Conservation (phyloP, 257 asterid genomes). For the Lycium barbarum region DNA sequence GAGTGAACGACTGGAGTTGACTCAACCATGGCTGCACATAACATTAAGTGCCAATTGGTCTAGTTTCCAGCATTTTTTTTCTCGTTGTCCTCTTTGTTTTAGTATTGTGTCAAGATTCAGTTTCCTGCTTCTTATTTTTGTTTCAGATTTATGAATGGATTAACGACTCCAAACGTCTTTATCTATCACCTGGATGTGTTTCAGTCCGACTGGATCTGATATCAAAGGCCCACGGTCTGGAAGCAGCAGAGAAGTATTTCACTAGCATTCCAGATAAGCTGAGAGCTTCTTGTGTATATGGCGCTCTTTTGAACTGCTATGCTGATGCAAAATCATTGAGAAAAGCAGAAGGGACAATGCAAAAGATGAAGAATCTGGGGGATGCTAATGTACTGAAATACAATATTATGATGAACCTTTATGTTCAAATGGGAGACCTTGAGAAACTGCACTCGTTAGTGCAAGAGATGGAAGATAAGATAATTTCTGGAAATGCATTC, state of each 20-base stretch:
- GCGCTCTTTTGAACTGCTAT: constrained; percentile 43
- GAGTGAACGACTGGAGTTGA: background rate
- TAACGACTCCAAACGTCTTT: background rate
- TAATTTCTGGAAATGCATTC: constrained; percentile 32
- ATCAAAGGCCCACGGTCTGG: constrained; percentile 36
- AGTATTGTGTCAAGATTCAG: background rate
- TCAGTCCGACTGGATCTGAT: constrained; percentile 41
- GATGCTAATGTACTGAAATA: constrained; percentile 20
- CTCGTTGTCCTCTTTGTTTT: background rate
- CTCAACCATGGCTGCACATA: no score
- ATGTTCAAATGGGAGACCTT: constrained; percentile 35
- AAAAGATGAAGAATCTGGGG: constrained; percentile 36
- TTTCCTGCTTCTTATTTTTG: background rate
- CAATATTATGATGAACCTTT: constrained; percentile 49
- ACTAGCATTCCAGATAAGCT: constrained; percentile 23
- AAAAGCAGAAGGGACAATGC: constrained; percentile 41
- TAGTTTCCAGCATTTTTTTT: background rate
- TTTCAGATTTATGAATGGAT: constrained; percentile 38
- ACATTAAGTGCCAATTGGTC: no score
- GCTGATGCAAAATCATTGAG: constrained; percentile 23
- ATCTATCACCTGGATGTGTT: constrained; percentile 33
- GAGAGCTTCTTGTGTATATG: constrained; percentile 26
- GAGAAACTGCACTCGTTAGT: constrained; percentile 40
- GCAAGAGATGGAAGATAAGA: constrained; percentile 53
- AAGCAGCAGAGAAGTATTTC: constrained; percentile 42